phyloP scores from a whole-genome alignment of 805 yeast genomes.

The Saccharomycopsis selenospora region DNA sequence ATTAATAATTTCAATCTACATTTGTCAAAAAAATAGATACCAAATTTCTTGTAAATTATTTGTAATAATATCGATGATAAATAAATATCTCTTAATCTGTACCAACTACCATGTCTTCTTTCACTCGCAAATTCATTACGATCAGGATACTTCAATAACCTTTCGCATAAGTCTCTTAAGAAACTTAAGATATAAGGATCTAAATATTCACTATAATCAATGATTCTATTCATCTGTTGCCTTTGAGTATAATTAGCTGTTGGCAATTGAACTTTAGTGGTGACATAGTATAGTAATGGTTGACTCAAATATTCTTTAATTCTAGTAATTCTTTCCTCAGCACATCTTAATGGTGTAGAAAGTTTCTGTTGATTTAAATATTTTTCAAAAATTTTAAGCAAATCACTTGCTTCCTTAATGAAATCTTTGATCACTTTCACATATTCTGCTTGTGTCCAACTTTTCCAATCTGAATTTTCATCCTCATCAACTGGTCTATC shows the following conservation, averaged over 20 bases:
- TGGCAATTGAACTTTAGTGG: slow-evolving; percentile 15
- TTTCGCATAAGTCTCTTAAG: slow-evolving; percentile 17
- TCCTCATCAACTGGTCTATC: not conserved
- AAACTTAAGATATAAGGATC: slow-evolving; percentile 13
- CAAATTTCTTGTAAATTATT: slow-evolving; percentile 19
- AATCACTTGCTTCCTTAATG: slow-evolving; percentile 18
- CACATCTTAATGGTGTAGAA: slow-evolving; percentile 19
- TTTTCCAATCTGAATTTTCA: slow-evolving; percentile 8
- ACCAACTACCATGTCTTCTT: slow-evolving; percentile 21
- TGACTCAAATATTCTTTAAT: slow-evolving; percentile 19
- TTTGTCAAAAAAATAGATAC: slow-evolving; percentile 15
- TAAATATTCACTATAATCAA: slow-evolving; percentile 12
- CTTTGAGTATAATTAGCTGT: slow-evolving; percentile 13
- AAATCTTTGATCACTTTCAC: slow-evolving; percentile 14
- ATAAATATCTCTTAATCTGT: slow-evolving; percentile 19
- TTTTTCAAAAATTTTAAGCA: slow-evolving; percentile 17
- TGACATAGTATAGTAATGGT: slow-evolving; percentile 18
- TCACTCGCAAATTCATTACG: slow-evolving; percentile 18
- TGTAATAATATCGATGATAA: slow-evolving; percentile 12
- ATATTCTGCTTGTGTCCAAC: slow-evolving; percentile 11
- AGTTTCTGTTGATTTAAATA: slow-evolving; percentile 16
- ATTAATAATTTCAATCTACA: slow-evolving; percentile 6
- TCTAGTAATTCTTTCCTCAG: slow-evolving; percentile 18
- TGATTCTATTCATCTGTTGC: slow-evolving; percentile 3
- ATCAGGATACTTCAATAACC: slow-evolving; percentile 15